Base-by-base conservation (phyloP, 179 eudicot species). In the Silene coronaria region DNA sequence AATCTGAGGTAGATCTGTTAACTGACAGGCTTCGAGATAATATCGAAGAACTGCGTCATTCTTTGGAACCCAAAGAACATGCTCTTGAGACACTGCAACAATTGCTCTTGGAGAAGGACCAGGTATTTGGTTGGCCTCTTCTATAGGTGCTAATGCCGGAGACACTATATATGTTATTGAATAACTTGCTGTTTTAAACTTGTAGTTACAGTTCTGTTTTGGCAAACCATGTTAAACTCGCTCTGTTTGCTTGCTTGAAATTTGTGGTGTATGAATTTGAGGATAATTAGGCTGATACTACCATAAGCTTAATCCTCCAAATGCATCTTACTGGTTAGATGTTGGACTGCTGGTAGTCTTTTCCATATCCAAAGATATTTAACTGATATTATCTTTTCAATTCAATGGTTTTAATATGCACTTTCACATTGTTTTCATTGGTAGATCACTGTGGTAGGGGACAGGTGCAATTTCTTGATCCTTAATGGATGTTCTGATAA, bases 1-100 rank as follows among this genome's bases (percentile, higher is more conserved):
- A 55, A n/a, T 73, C 42, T 66, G 74, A 77, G 26, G 58, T 42
- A 19, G 67, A 75, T 42, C 70, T 67, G 72, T 42, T 85, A 68
- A 42, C 75, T 28, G 81, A 62, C 85, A 95, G 99, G 86, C 96
- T 95, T 78, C 88, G 97, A 75, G 99, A 95, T 76, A 88, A 84
- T 74, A 81, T 95, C 75, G 97, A 95, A 86, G 97, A 95, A 80
- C 79, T 95, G 69, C 99, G 97, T 48, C 89, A 83, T 80, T 88
- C 97, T 22, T 78, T 95, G 78, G 89, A 81, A 82, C 97, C 99
- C 45, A 93, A 95, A 76, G 96, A 95, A 75, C 89, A 87, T 84
- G 96, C 97, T 82, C 76, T 95, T 76, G 97, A 89, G 84, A 77
- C 87, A 27, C 73, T 93, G 76, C 93, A 93, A 67, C 95, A 88